Evolutionary conservation across 192 early-diverging fungal species (phyloP).

Genomic region (Backusella morwellensis): DNA sequence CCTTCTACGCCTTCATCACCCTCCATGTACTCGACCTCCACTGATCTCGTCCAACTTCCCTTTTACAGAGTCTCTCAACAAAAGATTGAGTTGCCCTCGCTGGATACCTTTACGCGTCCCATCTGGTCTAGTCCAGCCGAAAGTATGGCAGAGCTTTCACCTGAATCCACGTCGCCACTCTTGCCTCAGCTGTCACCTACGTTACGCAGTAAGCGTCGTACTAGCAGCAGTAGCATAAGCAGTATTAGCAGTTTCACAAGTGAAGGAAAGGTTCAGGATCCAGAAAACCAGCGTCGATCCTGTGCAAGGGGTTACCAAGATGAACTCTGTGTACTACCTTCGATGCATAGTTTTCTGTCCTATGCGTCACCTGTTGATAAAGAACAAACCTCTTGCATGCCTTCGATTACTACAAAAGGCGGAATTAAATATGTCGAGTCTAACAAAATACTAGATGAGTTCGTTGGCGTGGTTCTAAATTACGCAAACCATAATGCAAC

Average conservation of each 20-base stretch:
- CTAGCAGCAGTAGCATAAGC: slow-evolving; percentile 22
- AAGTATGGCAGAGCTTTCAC: neutral
- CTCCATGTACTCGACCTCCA: neutral
- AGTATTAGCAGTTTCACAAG: slow-evolving; percentile 21
- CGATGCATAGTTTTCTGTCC: slow-evolving; percentile 11
- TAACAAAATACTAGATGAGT: slow-evolving; percentile 22
- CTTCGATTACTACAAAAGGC: slow-evolving; percentile 20
- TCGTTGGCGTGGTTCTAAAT: slow-evolving; percentile 23
- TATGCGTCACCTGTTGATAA: slow-evolving; percentile 6
- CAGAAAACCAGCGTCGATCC: neutral
- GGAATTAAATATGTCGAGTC: slow-evolving; percentile 26
- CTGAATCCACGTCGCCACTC: slow-evolving; percentile 2
- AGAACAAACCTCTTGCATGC: slow-evolving; percentile 14
- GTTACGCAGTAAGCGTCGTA: slow-evolving; percentile 15
- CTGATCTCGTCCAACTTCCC: slow-evolving; percentile 16
- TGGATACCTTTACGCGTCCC: neutral
- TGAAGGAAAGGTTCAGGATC: neutral
- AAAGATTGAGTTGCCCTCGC: slow-evolving; percentile 30
- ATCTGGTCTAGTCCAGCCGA: neutral
- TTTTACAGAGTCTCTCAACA: slow-evolving; percentile 30
- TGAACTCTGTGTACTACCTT: slow-evolving; percentile 6
- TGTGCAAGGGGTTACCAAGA: neutral
- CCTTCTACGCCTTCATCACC: slow-evolving; percentile 10
- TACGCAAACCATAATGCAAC: slow-evolving; percentile 19
- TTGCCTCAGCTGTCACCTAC: slow-evolving; percentile 18